These are phyloP conservation scores for Eucalyptus viminalis DNA, from an alignment of 345 rosid species.

Conservation along the genomic window DNA sequence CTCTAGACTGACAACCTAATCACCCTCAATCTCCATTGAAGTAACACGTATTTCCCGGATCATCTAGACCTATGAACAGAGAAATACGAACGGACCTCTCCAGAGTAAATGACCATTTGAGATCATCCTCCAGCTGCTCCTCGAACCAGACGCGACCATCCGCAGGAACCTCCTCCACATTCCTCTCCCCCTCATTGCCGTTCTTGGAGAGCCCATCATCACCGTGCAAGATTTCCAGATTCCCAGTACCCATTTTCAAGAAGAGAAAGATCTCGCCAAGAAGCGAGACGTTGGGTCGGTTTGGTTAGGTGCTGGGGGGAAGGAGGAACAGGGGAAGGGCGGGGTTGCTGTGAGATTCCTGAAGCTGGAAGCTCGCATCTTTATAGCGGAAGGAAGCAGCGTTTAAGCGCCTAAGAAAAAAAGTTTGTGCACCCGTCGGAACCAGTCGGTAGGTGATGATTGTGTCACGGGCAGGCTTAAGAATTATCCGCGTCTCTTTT, in stretches of 20 bases:
- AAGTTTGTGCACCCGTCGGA: not conserved
- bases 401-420: not conserved
- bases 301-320: not conserved
- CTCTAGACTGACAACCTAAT: not conserved
- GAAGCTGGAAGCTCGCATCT: not conserved
- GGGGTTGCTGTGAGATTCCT: not conserved
- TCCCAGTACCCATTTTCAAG: not conserved
- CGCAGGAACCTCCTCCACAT: not conserved
- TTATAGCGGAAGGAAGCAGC: not conserved
- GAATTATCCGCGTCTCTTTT: not conserved
- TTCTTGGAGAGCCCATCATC: conserved; percentile 43
- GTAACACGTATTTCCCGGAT: not conserved
- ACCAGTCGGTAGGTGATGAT: not conserved
- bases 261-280: not conserved
- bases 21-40: not conserved
- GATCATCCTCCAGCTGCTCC: conserved; percentile 73
- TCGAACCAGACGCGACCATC: conserved; percentile 47
- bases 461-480: not conserved
- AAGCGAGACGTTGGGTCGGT: not conserved
- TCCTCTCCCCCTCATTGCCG: conserved; percentile 12
- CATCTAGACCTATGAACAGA: not conserved
- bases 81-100: conserved; percentile 38
- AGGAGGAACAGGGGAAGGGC: not conserved
- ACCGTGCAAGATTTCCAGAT: not conserved
- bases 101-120: conserved; percentile 89